Conservation (phyloP, 2,329 filamentous ascomycete genomes). For the Blastomyces silverae region DNA sequence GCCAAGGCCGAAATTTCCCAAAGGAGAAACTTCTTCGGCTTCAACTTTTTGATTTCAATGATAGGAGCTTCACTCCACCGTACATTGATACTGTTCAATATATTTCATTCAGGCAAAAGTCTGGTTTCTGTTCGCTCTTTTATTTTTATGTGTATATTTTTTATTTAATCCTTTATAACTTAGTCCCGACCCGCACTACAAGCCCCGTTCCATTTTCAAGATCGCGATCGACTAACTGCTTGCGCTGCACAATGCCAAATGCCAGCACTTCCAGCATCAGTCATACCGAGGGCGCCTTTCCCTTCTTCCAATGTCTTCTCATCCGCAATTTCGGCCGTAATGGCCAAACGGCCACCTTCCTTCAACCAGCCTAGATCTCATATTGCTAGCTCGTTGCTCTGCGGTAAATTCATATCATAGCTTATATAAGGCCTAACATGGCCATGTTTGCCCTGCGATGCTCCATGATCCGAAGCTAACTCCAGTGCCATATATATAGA, state of each 20-base stretch:
- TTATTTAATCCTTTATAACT: background rate
- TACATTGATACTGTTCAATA: background rate
- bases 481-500: constrained; percentile 38
- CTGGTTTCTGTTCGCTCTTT: background rate
- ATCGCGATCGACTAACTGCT: background rate
- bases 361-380: constrained; percentile 21
- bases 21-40: constrained; percentile 8
- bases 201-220: background rate
- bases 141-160: background rate
- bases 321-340: constrained; percentile 17
- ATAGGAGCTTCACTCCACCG: background rate
- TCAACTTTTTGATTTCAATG: constrained; percentile 1
- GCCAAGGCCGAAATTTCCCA: constrained; percentile 7
- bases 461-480: background rate
- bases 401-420: constrained; percentile 27
- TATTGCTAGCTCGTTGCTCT: constrained; percentile 31
- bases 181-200: background rate
- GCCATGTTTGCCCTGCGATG: background rate
- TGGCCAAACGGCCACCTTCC: constrained; percentile 21
- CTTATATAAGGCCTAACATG: background rate
- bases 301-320: constrained; percentile 25
- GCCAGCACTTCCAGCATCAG: constrained; percentile 1
- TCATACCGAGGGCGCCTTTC: background rate
- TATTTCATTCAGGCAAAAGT: background rate
- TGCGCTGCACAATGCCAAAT: constrained; percentile 6